phyloP scores from a whole-genome alignment of 2,329 filamentous ascomycete species.

The Ophiosphaerella korrae region DNA sequence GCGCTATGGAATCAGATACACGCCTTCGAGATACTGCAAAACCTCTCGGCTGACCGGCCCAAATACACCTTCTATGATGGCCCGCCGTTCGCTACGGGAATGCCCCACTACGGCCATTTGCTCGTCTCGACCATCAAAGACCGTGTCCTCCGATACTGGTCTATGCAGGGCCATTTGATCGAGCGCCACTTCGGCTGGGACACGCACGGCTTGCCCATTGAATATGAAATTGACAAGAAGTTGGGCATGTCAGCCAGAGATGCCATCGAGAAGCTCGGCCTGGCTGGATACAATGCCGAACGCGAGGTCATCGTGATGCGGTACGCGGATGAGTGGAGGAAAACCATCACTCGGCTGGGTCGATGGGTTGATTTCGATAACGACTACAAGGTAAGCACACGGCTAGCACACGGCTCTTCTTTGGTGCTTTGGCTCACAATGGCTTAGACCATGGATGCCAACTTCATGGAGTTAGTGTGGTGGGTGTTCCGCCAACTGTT shows the following conservation, averaged over 20 bases:
- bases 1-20: conserved; percentile 88
- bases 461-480: conserved; percentile 95
- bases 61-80: conserved; percentile 93
- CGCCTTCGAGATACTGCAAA: conserved; percentile 86
- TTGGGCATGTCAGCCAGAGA: conserved; percentile 85
- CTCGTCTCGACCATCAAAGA: conserved; percentile 95
- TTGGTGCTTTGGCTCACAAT: no score
- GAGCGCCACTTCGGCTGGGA: conserved; percentile 96
- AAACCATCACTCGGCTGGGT: conserved; percentile 84
- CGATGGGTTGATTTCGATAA: conserved; percentile 99
- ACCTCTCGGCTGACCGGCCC: conserved; percentile 80
- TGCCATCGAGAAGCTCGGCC: conserved; percentile 83
- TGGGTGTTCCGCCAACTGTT: conserved; percentile 96
- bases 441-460: conserved; percentile 77
- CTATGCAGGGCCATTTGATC: conserved; percentile 93
- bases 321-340: conserved; percentile 83
- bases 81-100: conserved; percentile 60
- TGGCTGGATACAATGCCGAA: conserved; percentile 88
- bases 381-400: conserved; percentile 71
- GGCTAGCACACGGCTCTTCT: no score
- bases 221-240: conserved; percentile 98
- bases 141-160: conserved; percentile 95
- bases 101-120: conserved; percentile 75
- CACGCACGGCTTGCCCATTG: conserved; percentile 90
- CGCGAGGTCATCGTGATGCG: conserved; percentile 93